Conservation (phyloP, 2,329 filamentous ascomycete genomes). For the Trichoderma aggressivum region DNA sequence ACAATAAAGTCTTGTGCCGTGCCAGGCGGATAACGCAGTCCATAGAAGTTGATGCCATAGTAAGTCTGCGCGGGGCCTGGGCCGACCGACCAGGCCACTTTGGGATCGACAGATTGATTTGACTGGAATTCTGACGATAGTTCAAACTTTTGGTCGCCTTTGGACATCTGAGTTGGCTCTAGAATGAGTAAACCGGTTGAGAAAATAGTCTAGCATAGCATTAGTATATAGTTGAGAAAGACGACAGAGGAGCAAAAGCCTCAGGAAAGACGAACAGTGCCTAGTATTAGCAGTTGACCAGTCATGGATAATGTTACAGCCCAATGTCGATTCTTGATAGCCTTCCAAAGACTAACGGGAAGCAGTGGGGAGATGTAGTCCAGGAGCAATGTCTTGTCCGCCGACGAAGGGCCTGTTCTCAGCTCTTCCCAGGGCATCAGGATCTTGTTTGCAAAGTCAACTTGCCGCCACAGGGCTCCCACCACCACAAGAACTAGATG, state of each 20-base stretch:
- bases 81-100: background rate
- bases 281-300: background rate
- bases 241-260: background rate
- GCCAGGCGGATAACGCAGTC: background rate
- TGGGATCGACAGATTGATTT: background rate
- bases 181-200: constrained; percentile 7
- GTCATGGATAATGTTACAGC: background rate
- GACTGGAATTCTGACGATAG: background rate
- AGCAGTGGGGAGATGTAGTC: constrained; percentile 15
- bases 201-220: background rate
- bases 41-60: constrained; percentile 9
- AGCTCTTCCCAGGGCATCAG: constrained; percentile 12
- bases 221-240: background rate
- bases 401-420: background rate
- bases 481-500: constrained; percentile 3
- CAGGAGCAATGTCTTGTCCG: constrained; percentile 11
- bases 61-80: background rate
- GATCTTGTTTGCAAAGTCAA: constrained; percentile 1
- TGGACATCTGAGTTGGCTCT: background rate
- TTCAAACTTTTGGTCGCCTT: background rate
- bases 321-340: constrained; percentile 11
- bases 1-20: background rate
- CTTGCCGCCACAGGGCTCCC: constrained; percentile 8
- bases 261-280: background rate
- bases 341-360: constrained; percentile 1